These are phyloP conservation scores for Podospora pseudopauciseta DNA, from an alignment of 495 filamentous ascomycete species.

Conservation along the genomic window DNA sequence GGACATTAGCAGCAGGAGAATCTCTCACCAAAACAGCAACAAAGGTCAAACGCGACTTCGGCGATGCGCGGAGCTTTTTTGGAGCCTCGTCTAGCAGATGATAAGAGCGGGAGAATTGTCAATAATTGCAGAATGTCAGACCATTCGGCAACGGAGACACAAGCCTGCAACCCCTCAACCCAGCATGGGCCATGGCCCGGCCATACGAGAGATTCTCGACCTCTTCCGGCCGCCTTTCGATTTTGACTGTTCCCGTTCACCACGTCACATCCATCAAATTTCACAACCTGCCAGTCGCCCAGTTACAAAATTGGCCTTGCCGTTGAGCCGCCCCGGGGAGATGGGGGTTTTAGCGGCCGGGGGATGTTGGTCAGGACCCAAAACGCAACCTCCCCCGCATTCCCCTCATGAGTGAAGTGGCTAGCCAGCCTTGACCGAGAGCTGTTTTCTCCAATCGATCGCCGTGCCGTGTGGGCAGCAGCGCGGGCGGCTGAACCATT, in stretches of 20 bases:
- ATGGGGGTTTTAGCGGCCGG: neutral
- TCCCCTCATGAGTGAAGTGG: neutral
- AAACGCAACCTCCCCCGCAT: conserved; percentile 9
- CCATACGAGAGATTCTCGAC: conserved; percentile 1
- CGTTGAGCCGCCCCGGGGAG: neutral
- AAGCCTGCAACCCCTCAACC: neutral
- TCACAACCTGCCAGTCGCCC: neutral
- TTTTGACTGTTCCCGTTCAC: neutral
- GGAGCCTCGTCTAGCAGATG: neutral
- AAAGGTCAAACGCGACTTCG: conserved; percentile 3
- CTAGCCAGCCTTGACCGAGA: neutral
- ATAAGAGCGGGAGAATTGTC: neutral
- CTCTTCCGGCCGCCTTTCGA: neutral
- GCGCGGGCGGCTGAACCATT: conserved; percentile 4
- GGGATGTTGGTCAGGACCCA: neutral
- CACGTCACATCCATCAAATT: neutral
- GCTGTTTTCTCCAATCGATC: conserved; percentile 4
- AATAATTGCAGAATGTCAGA: conserved; percentile 1
- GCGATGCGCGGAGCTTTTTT: neutral
- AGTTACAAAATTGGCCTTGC: neutral
- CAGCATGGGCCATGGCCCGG: neutral
- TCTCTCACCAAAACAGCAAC: neutral
- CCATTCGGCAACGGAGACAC: neutral
- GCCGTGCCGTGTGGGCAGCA: neutral
- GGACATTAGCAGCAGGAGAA: conserved; percentile 1